Conservation (phyloP, 139 green algal species). For the Spirogloea muscicola region DNA sequence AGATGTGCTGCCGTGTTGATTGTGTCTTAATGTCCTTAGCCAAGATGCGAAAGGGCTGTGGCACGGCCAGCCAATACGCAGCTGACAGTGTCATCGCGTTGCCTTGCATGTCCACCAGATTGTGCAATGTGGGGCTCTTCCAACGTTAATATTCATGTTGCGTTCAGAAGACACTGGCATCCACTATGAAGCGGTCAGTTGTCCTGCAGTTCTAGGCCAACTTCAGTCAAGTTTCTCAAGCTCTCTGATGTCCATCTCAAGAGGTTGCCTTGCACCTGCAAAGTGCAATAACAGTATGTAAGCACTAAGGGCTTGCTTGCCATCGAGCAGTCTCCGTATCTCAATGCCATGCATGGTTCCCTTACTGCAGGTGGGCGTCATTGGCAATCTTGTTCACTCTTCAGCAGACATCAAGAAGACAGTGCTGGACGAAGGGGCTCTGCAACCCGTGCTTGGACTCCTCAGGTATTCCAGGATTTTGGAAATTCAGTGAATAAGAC, state of each 20-base stretch:
- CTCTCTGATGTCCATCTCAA: too few relatives aligned
- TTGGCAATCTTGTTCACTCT: conserved; percentile 96
- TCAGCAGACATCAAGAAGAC: conserved; percentile 70
- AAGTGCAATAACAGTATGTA: too few relatives aligned
- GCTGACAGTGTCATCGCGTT: neutral
- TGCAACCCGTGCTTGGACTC: conserved; percentile 96
- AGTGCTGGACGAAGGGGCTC: conserved; percentile 77
- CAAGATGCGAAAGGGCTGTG: too few relatives aligned
- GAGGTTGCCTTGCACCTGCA: too few relatives aligned
- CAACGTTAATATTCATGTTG: conserved; percentile 93
- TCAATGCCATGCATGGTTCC: too few relatives aligned
- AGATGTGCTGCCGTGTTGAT: neutral
- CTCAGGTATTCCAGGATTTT: conserved; percentile 26
- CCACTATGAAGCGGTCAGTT: conserved; percentile 88
- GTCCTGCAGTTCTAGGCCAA: neutral
- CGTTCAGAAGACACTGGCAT: conserved; percentile 78
- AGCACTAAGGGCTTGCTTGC: too few relatives aligned
- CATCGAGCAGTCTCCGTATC: too few relatives aligned
- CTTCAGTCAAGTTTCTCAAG: too few relatives aligned
- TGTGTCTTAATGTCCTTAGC: too few relatives aligned
- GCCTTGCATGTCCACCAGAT: conserved; percentile 69
- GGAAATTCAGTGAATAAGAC: neutral
- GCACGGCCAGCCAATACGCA: too few relatives aligned
- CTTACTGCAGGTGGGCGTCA: conserved; percentile 72
- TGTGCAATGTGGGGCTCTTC: conserved; percentile 82